Evolutionary conservation across 2,329 filamentous ascomycete genomes (phyloP), one percentile per base, ranked within the genome.

Genomic region (Parascedosporium putredinis): DNA sequence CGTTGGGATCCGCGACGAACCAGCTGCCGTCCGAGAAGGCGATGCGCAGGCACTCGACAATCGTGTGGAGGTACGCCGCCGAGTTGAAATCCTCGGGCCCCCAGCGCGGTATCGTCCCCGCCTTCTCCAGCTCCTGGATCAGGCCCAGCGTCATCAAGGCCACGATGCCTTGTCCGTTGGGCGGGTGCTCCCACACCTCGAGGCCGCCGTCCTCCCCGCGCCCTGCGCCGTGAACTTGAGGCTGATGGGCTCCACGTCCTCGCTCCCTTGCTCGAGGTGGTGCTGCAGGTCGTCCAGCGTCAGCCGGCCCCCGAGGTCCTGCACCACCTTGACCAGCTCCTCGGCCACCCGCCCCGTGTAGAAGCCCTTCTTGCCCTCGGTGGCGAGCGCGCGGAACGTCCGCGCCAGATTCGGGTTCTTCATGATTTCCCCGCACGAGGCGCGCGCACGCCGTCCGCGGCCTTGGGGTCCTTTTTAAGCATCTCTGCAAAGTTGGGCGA

Each of bases 61-160:
- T 69, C 46, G 84, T 86, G 64, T 98, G 93, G 1, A 97, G 77
- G 59, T 88, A 91, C 5, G 82, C 73, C 0, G 84, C 72, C 1
- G 81, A 83, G 71, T 97, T 97, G 71, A 95, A 88, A 58, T 95
- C 84, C 2, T 74, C 68, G 1, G 76, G 66, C 0, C 64, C 67
- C 65, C 93, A 95, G 1, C 72, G 75, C 0, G 84, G 81, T 52
- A 97, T 88, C 58, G 81, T 81, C 34, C 84, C 84, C 14, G 75
- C 71, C 52, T 81, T 79, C 65, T 95, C 88, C 1, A 97, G 75
- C 61, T 90, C 82, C 63, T 96, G 83, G 45, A 98, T 72, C 56
- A 97, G 95, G 1, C 93, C 93, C 1, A 98, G 73, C 0, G 93
- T 87, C 84, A 97, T 95, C 27, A 97, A 71, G 0, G 93, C 93